Conservation (phyloP, 2,329 filamentous ascomycete genomes). For the Verruconis gallopava region DNA sequence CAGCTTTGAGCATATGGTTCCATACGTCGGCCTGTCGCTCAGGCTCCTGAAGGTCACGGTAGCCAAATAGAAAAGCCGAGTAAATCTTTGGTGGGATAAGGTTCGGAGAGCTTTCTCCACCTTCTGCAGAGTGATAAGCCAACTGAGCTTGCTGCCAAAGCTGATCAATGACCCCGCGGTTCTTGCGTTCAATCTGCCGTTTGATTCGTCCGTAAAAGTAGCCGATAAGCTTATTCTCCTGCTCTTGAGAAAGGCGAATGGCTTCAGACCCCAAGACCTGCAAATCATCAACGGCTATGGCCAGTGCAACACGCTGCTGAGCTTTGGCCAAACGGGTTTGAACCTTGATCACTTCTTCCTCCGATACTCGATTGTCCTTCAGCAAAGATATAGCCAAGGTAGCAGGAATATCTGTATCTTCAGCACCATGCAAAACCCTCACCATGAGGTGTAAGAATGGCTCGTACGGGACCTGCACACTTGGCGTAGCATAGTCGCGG, state of each 20-base stretch:
- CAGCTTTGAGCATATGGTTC: conserved; percentile 42
- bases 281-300: not conserved
- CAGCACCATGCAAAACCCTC: not conserved
- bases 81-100: conserved; percentile 1
- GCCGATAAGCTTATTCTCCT: conserved; percentile 1
- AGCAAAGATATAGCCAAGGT: not conserved
- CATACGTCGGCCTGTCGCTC: conserved; percentile 30
- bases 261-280: not conserved
- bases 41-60: not conserved
- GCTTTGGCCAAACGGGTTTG: not conserved
- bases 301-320: not conserved
- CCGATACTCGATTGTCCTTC: not conserved
- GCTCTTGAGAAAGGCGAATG: not conserved
- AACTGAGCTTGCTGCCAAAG: not conserved
- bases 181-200: not conserved
- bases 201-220: not conserved
- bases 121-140: not conserved
- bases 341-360: not conserved
- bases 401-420: not conserved
- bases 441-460: not conserved
- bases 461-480: not conserved
- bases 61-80: not conserved
- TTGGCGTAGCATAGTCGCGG: not conserved
- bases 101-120: not conserved
- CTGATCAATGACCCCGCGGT: not conserved